phyloP scores from a whole-genome alignment of 345 rosid species.

The Cardiospermum halicacabum region DNA sequence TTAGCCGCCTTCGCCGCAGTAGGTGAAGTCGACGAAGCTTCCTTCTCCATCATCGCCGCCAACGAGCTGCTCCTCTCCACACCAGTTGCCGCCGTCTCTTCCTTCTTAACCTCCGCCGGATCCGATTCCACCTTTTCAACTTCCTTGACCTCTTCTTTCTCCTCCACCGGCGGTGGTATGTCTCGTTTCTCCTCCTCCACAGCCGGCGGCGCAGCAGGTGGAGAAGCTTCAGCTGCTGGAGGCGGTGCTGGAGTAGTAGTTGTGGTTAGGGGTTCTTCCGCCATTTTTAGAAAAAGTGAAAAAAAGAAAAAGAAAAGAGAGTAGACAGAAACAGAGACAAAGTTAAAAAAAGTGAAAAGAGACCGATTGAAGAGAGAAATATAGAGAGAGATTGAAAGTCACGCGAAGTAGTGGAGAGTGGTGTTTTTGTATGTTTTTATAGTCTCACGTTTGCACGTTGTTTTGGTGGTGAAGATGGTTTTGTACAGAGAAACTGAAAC shows the following conservation, averaged over 20 bases:
- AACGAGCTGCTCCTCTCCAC: neutral
- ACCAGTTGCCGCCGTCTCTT: neutral
- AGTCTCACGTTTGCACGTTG: neutral
- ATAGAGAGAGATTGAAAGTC: neutral
- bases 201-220: neutral
- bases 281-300: neutral
- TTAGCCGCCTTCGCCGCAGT: neutral
- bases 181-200: neutral
- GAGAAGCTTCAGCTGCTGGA: neutral
- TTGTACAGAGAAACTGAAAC: no score
- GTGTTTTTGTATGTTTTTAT: neutral
- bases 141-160: neutral
- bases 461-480: no score
- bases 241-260: neutral
- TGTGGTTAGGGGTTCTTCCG: neutral
- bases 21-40: neutral
- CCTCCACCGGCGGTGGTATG: neutral
- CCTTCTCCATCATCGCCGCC: slow-evolving; percentile 1
- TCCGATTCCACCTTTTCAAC: neutral
- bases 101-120: neutral
- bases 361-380: neutral
- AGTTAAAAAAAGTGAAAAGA: neutral
- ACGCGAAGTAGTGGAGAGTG: neutral
- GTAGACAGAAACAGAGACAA: no score
- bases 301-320: neutral